Conservation (phyloP, 768 basidiomycete genomes). For the Glaciozyma martinii region DNA sequence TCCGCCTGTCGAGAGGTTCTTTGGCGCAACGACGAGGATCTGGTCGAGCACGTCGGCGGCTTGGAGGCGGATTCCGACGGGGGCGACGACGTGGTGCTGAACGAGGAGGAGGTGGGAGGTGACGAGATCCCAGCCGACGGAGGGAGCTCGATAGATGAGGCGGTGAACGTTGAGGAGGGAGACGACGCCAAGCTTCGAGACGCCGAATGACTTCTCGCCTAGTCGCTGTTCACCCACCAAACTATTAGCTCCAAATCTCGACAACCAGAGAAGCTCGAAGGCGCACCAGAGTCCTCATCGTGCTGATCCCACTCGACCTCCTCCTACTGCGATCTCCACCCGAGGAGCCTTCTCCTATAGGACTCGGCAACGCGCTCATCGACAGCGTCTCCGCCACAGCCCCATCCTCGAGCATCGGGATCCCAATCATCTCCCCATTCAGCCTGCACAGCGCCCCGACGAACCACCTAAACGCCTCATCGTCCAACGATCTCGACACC, state of each 20-base stretch:
- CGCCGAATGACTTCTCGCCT: constrained; percentile 73
- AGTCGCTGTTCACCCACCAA: constrained; percentile 51
- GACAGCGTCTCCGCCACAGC: neutral
- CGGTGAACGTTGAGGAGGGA: constrained; percentile 76
- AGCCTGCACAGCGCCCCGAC: constrained; percentile 69
- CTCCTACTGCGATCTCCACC: constrained; percentile 38
- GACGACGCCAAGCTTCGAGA: constrained; percentile 71
- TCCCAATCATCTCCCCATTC: constrained; percentile 85
- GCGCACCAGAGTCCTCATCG: constrained; percentile 62
- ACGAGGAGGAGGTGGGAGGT: constrained; percentile 72
- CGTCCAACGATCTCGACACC: constrained; percentile 70
- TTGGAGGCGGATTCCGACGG: constrained; percentile 68
- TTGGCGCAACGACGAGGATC: constrained; percentile 65
- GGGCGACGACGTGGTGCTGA: constrained; percentile 59
- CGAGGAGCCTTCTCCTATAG: neutral
- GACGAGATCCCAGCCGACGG: constrained; percentile 70
- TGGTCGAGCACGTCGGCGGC: constrained; percentile 81
- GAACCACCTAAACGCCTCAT: constrained; percentile 71
- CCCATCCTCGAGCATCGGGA: constrained; percentile 47
- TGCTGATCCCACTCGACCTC: constrained; percentile 76
- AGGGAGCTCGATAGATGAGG: constrained; percentile 61
- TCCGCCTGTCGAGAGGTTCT: constrained; percentile 45
- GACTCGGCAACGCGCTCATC: neutral
- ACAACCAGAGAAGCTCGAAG: neutral
- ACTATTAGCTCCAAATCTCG: neutral